These are phyloP conservation scores for Pleurotus ostreatus DNA, from an alignment of 768 basidiomycete genomes.

Conservation along the genomic window DNA sequence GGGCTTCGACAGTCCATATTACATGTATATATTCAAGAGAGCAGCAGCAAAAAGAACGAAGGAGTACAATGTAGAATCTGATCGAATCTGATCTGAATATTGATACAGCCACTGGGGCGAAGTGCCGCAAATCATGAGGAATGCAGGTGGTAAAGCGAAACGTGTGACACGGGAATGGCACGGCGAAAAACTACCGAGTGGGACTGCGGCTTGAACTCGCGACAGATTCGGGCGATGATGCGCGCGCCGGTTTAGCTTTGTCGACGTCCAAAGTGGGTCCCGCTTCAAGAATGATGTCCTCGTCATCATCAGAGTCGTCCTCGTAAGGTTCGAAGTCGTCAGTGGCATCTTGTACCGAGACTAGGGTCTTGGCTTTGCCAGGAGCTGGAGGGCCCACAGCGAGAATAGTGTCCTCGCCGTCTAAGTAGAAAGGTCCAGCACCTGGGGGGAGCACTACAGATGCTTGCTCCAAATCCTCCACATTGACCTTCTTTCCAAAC, in stretches of 20 bases:
- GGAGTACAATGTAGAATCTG: too few relatives aligned
- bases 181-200: background rate
- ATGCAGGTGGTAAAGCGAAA: background rate
- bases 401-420: conserved; percentile 45
- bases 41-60: background rate
- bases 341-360: conserved; percentile 22
- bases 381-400: conserved; percentile 51
- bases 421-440: conserved; percentile 14
- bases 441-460: conserved; percentile 12
- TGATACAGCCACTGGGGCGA: background rate
- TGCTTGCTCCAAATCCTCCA: conserved; percentile 30
- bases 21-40: background rate
- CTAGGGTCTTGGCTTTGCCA: conserved; percentile 33
- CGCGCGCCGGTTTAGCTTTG: background rate
- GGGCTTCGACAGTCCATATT: too few relatives aligned
- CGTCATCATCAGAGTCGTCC: conserved; percentile 49
- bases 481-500: conserved; percentile 59
- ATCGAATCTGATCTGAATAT: background rate
- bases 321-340: conserved; percentile 34
- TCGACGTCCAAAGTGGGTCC: conserved; percentile 47
- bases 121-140: too few relatives aligned
- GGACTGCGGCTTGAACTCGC: background rate
- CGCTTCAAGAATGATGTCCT: conserved; percentile 71
- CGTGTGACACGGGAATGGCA: background rate
- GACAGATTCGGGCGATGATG: conserved; percentile 1